A percentile compares a stretch with the other conserved stretches of the same genome.
Conservation (phyloP, 2,329 filamentous ascomycete species). For the Cercospora sp. region DNA sequence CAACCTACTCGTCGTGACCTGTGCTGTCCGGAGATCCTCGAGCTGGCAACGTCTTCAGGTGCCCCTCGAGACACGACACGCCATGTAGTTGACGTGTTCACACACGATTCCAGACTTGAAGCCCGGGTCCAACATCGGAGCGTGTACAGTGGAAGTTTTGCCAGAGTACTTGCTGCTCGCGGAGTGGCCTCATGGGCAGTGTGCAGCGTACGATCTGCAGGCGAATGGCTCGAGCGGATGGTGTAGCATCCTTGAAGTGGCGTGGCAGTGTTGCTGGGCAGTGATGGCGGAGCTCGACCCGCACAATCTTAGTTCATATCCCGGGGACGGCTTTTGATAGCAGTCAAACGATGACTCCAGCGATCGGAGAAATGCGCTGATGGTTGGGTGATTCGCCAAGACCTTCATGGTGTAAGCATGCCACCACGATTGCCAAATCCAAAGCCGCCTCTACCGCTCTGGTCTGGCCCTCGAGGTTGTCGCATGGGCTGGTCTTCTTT, state of each 20-base stretch:
- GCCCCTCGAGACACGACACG: neutral
- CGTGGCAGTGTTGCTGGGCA: neutral
- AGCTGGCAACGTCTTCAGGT: neutral
- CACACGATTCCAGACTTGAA: neutral
- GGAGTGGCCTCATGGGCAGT: neutral
- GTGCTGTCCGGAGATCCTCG: neutral
- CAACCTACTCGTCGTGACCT: neutral
- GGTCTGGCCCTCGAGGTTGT: conserved; percentile 75
- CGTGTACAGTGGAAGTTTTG: neutral
- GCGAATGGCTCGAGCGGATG: neutral
- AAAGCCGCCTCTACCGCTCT: conserved; percentile 73
- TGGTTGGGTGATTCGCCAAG: neutral
- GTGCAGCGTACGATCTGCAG: neutral
- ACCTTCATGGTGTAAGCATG: neutral
- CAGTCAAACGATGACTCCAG: neutral
- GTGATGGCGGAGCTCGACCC: neutral
- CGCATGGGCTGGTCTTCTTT: conserved; percentile 69
- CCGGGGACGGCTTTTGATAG: neutral
- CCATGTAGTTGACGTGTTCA: neutral
- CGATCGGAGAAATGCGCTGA: neutral
- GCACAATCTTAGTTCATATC: neutral
- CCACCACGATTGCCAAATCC: conserved; percentile 69
- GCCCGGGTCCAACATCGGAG: neutral
- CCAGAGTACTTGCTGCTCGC: neutral
- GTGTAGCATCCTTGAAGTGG: neutral